A percentile compares a stretch with the other conserved stretches of the same genome.
Conservation (phyloP, 2,329 filamentous ascomycete species). For the Tolypocladium album region DNA sequence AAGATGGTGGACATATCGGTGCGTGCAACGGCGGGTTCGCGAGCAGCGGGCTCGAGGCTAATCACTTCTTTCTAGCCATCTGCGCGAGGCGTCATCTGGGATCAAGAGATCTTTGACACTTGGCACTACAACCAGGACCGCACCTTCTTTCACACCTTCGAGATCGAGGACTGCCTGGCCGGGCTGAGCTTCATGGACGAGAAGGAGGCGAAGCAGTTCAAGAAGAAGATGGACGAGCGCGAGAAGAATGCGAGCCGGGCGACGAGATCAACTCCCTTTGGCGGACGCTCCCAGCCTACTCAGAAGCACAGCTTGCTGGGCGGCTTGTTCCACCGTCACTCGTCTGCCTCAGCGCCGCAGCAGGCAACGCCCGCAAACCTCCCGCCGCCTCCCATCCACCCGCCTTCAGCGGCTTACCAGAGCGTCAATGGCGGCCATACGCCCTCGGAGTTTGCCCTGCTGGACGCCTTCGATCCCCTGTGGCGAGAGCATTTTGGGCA, state of each 20-base stretch:
- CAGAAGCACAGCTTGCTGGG: constrained; percentile 42
- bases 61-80: constrained; percentile 41
- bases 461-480: constrained; percentile 53
- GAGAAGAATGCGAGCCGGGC: constrained; percentile 93
- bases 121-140: constrained; percentile 95
- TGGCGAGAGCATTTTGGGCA: constrained; percentile 58
- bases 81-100: constrained; percentile 82
- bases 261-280: constrained; percentile 70
- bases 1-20: constrained; percentile 97
- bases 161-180: constrained; percentile 84
- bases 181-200: constrained; percentile 90
- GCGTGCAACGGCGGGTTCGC: constrained; percentile 9
- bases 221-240: constrained; percentile 93
- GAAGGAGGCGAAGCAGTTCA: constrained; percentile 93
- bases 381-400: constrained; percentile 22
- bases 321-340: constrained; percentile 52
- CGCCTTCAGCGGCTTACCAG: constrained; percentile 30
- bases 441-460: constrained; percentile 46
- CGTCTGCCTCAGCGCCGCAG: constrained; percentile 45
- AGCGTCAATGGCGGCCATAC: constrained; percentile 33
- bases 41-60: constrained; percentile 5
- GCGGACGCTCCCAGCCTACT: constrained; percentile 31
- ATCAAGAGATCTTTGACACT: constrained; percentile 93
- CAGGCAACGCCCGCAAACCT: constrained; percentile 40
- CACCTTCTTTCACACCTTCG: constrained; percentile 95